These are phyloP conservation scores for Acanthamoeba castellanii DNA, from an alignment of 208 protist genomes.

Conservation along the genomic window DNA sequence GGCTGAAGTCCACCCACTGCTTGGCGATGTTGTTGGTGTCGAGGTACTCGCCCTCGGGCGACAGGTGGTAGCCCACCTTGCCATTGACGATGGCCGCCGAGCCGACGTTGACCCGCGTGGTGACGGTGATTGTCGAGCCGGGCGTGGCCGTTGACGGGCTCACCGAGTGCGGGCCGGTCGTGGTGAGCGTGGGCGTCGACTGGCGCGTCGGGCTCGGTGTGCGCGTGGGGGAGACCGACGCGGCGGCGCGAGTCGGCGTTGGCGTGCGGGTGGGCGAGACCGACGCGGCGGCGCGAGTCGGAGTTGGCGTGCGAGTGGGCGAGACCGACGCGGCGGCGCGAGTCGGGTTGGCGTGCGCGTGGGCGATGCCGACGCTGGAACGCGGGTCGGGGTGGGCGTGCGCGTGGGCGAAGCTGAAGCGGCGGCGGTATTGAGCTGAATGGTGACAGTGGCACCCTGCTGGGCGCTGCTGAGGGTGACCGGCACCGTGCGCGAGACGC, in stretches of 20 bases:
- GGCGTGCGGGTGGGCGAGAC: too few species aligned
- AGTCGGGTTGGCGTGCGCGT: neutral
- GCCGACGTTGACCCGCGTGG: neutral
- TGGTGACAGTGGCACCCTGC: neutral
- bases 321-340: too few species aligned
- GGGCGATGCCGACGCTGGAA: neutral
- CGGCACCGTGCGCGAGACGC: neutral
- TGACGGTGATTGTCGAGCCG: neutral
- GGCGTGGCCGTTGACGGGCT: neutral
- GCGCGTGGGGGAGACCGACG: too few species aligned
- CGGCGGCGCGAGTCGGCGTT: neutral
- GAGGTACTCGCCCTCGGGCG: neutral
- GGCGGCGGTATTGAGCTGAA: neutral
- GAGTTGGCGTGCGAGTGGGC: neutral
- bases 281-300: too few species aligned
- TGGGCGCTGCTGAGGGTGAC: neutral
- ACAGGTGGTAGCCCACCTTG: constrained; percentile 28
- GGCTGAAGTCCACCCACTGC: neutral
- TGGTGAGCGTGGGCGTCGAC: neutral
- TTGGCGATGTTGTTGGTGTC: neutral
- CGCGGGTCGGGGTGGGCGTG: neutral
- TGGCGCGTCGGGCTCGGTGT: neutral
- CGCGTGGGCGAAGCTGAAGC: neutral
- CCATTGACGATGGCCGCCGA: constrained; percentile 8
- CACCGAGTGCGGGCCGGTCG: constrained; percentile 8